Base-by-base conservation (phyloP, 345 rosid species). In the Boechera stricta region DNA sequence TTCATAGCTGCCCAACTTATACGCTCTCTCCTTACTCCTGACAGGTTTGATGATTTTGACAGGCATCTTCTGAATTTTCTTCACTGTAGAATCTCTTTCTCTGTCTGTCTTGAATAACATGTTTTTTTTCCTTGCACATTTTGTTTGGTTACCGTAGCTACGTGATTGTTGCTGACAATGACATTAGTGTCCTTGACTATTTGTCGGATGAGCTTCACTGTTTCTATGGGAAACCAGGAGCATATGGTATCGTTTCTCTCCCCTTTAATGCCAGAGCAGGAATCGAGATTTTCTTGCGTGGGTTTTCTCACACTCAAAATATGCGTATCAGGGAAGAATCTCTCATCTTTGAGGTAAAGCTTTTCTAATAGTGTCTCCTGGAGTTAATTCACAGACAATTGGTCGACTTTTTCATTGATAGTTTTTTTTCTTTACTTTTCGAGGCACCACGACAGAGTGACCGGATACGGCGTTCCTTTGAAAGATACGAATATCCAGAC, bases 161-260 rank as follows among this genome's bases (percentile, higher is more conserved):
- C 28, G 28, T 26, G 28, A 26, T 26, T 1, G 95, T 91, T 39
- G 91, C 88, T 61, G 95, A 89, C 86, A 93, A 91, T 73, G 97
- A 91, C 72, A 90, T 91, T 36, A 88, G 97, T 10, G 90, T 91
- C 77, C 82, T 89, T 42, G 97, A 91, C 79, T 91, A 91, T 77
- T 77, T 91, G 47, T 91, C 97, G 3, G 97, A 89, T 79, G 86
- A 85, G 84, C 85, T 91, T 73, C 88, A 92, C 81, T 89, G 91
- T 84, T 81, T 91, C 51, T 88, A 91, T 63, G 97, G 97, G 80
- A 89, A 87, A 57, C 95, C 97, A 5, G 91, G 90, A 81, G 93
- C 91, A 21, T 88, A 87, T 80, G 97, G 97, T 68, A 88, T 91
- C 67, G 90, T 91, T 9, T 88, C 95, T 61, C 90, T 85, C 71